phyloP scores from a whole-genome alignment of 106 monocot species.

The Dioscorea alata region DNA sequence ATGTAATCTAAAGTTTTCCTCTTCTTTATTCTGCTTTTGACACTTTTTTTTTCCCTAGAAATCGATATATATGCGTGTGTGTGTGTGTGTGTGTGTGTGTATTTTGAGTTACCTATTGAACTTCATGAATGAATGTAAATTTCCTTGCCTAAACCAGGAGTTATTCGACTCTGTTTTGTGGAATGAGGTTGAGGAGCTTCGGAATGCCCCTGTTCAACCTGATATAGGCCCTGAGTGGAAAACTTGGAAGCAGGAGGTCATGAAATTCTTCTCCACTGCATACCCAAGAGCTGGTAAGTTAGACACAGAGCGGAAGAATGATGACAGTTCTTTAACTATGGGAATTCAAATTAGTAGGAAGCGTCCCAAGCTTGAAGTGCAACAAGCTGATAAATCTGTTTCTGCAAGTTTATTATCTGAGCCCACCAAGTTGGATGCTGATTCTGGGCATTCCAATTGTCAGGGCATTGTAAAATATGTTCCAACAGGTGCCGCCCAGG shows the following conservation, averaged over 20 bases:
- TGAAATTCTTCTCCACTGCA: constrained; percentile 49
- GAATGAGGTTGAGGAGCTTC: constrained; percentile 62
- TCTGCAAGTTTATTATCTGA: constrained; percentile 14
- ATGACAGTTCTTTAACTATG: constrained; percentile 13
- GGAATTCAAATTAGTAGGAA: constrained; percentile 47
- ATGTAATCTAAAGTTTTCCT: too few relatives aligned
- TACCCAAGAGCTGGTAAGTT: constrained; percentile 20
- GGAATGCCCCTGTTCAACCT: constrained; percentile 64
- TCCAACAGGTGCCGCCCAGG: constrained; percentile 5
- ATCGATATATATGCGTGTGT: too few relatives aligned
- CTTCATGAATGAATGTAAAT: background rate
- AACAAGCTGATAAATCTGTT: constrained; percentile 29
- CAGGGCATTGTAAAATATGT: constrained; percentile 9
- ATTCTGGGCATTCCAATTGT: constrained; percentile 12
- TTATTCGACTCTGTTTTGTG: constrained; percentile 61
- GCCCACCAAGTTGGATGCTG: background rate
- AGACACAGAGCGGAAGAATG: constrained; percentile 20
- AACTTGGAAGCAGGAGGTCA: constrained; percentile 84
- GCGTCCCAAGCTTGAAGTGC: constrained; percentile 64
- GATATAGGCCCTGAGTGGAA: constrained; percentile 78
- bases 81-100: too few relatives aligned
- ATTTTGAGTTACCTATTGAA: too few relatives aligned
- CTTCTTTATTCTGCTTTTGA: too few relatives aligned
- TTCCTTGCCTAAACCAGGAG: constrained; percentile 46
- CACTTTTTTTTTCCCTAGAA: too few relatives aligned